These are phyloP conservation scores for Medicago arabica DNA, from an alignment of 306 rosid genomes.

Conservation along the genomic window DNA sequence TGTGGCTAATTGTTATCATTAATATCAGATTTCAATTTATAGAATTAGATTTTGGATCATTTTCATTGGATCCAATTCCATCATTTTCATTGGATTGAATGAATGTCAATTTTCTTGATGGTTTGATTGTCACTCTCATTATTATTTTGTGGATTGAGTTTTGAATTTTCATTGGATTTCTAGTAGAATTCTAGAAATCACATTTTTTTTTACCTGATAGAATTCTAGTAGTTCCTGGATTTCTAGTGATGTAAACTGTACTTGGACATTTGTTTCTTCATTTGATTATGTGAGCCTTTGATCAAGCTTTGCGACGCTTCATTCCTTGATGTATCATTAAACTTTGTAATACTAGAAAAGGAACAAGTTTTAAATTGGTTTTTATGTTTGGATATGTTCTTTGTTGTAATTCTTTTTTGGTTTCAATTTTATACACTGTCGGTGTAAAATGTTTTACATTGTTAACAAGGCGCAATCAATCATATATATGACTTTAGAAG, in stretches of 20 bases:
- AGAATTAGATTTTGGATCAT: conserved; percentile 2
- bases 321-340: background rate
- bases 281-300: background rate
- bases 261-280: background rate
- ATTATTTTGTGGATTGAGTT: conserved; percentile 23
- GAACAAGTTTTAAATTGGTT: background rate
- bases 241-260: background rate
- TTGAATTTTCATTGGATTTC: conserved; percentile 23
- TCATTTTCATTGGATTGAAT: conserved; percentile 49
- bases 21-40: conserved; percentile 2
- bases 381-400: background rate
- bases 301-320: background rate
- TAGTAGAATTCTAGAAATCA: no score
- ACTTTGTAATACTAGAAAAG: background rate
- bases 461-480: no score
- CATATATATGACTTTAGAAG: no score
- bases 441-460: no score
- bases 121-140: background rate
- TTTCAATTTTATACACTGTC: no score
- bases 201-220: no score
- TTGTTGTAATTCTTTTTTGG: background rate
- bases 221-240: background rate
- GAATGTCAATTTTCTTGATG: conserved; percentile 39
- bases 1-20: conserved; percentile 11
- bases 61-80: conserved; percentile 39